Evolutionary conservation across 176 grass and related monocot genomes (phyloP), one percentile per base, ranked within the genome.

Genomic region (Musa itinerans): DNA sequence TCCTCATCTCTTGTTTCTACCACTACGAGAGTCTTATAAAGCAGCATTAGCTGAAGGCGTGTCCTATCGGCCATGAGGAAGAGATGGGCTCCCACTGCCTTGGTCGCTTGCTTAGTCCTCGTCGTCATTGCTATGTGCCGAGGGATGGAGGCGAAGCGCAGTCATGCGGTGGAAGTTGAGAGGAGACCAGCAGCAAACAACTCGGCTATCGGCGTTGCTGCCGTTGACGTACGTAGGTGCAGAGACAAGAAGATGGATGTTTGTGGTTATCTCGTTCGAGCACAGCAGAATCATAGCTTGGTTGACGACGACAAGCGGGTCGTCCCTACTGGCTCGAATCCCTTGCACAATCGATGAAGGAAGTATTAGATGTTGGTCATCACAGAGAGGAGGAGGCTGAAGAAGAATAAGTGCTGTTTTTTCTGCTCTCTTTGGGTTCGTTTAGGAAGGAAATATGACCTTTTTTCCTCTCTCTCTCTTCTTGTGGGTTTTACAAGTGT

Each of bases 311-410:
- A 87, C 76, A 87, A 75, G 85, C 62, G 89, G 9, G 82, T 85
- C 67, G 85, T 90, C 59, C 89, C 89, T 14, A 90, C 88, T 72
- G 89, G 85, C 17, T 85, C 89, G 79, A 90, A 90, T 80, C 89
- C 89, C 54, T 70, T 90, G 79, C 89, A 90, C 79, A 90, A 90
- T 78, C 25, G 82, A 82, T 87, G 85, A 90, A 55, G 56, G 16
- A 15, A 17, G 6, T n/a, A 34, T 34, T 0, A 34, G 29, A 34
- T 34, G 29, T 34, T 34, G 29, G 29, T 34, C 29, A 34, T 34
- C 29, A 34, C 29, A n/a, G 1, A n/a, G 56, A 20, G 15, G 56
- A 59, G 15, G 56, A 59, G 15, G 56, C 1, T 19, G 56, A 59
- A n/a, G 56, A 59, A 59, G 56, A 59, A 59, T 2, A 59, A 59